Percentiles rank a stretch among this genome's conserved stretches.
These are phyloP conservation scores for Calonectria pauciramosa DNA, from an alignment of 2,329 filamentous ascomycete species.

Conservation along the genomic window DNA sequence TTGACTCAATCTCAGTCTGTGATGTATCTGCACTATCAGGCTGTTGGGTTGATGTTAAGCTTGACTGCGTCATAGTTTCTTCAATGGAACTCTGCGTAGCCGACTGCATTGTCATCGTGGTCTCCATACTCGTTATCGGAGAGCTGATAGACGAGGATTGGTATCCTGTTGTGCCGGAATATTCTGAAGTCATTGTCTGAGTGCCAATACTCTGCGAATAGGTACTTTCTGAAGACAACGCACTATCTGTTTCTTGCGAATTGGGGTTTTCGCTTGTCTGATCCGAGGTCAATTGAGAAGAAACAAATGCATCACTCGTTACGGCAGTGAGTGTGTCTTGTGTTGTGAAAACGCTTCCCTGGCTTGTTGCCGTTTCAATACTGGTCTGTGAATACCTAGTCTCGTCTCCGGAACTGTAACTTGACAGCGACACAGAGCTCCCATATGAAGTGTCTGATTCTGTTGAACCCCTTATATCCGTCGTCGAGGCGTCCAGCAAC, in stretches of 20 bases:
- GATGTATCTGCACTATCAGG: not conserved
- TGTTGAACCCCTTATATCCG: not conserved
- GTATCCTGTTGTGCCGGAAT: not conserved
- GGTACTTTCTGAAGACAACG: not conserved
- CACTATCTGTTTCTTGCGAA: not conserved
- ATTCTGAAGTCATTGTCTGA: not conserved
- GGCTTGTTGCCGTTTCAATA: not conserved
- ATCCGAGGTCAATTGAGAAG: not conserved
- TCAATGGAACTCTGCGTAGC: not conserved
- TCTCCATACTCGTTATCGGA: not conserved
- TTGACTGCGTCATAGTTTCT: not conserved
- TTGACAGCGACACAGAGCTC: not conserved
- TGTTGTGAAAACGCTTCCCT: not conserved
- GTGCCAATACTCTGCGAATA: not conserved
- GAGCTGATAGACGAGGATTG: not conserved
- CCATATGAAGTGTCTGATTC: not conserved
- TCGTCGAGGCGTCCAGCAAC: not conserved
- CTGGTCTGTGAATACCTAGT: not conserved
- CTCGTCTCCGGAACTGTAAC: not conserved
- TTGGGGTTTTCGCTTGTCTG: not conserved
- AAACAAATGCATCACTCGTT: not conserved
- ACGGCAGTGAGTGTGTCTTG: not conserved
- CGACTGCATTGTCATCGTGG: not conserved
- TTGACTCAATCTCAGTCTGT: not conserved
- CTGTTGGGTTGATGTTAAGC: not conserved